Conservation (phyloP, 2,329 filamentous ascomycete genomes). For the Dactylellina cionopaga region DNA sequence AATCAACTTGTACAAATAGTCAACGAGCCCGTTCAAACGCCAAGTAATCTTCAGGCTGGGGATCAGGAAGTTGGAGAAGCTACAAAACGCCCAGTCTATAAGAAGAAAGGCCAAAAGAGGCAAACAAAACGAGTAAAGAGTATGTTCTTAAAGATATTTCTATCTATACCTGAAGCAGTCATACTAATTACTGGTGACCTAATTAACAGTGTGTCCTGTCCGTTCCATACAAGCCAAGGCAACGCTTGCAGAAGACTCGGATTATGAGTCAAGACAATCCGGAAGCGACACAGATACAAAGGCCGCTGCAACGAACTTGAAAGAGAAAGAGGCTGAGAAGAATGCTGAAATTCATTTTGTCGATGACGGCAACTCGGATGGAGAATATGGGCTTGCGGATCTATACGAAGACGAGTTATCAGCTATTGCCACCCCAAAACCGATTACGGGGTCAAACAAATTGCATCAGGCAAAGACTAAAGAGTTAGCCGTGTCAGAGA, state of each 20-base stretch:
- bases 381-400: background rate
- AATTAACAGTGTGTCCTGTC: slow-evolving; percentile 33
- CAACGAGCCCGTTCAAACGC: no score
- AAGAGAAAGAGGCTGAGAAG: no score
- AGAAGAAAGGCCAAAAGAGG: slow-evolving; percentile 47
- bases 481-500: background rate
- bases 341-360: background rate
- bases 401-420: slow-evolving; percentile 40
- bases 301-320: no score
- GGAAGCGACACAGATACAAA: no score
- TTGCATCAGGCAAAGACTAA: background rate
- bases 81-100: slow-evolving; percentile 20
- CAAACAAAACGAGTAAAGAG: slow-evolving; percentile 46
- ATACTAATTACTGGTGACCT: background rate
- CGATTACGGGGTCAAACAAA: background rate
- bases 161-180: background rate
- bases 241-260: background rate
- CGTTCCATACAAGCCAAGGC: slow-evolving; percentile 9
- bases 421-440: background rate
- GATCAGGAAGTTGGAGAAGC: background rate
- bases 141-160: slow-evolving; percentile 2
- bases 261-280: no score
- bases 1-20: background rate
- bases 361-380: background rate
- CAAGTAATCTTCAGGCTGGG: background rate